Evolutionary conservation across 108 stramenopile species (phyloP).

Genomic region (Phaeodactylum tricornutum): DNA sequence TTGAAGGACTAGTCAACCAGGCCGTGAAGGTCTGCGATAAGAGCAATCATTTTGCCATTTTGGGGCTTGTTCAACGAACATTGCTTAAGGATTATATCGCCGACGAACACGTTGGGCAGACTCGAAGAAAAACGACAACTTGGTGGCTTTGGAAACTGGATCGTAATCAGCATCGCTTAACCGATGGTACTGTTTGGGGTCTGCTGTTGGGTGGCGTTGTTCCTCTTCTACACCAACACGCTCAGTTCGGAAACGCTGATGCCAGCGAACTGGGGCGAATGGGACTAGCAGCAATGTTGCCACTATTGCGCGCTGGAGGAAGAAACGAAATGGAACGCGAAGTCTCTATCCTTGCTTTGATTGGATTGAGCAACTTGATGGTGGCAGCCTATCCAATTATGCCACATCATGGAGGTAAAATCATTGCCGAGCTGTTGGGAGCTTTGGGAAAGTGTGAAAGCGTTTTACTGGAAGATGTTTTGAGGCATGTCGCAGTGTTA

Average conservation of each 20-base stretch:
- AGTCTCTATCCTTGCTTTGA: conserved; percentile 22
- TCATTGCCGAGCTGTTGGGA: conserved; percentile 39
- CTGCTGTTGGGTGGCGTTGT: conserved; percentile 39
- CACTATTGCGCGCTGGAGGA: too few relatives aligned
- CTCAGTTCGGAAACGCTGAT: conserved; percentile 21
- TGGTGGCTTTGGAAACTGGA: conserved; percentile 4
- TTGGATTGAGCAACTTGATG: conserved; percentile 42
- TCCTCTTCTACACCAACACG: conserved; percentile 38
- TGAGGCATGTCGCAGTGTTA: conserved; percentile 24
- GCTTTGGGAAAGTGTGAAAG: conserved; percentile 15
- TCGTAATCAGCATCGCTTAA: neutral
- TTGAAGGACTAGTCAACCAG: neutral
- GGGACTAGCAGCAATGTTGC: conserved; percentile 47
- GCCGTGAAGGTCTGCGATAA: conserved; percentile 4
- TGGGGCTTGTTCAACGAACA: neutral
- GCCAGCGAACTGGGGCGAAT: conserved; percentile 48
- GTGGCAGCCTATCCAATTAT: conserved; percentile 51
- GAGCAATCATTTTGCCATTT: neutral
- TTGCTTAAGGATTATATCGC: neutral
- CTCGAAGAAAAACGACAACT: neutral
- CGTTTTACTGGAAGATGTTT: conserved; percentile 16
- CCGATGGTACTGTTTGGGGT: conserved; percentile 10
- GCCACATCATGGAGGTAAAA: conserved; percentile 50
- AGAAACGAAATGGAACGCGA: neutral
- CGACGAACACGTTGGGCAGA: neutral